Conservation (phyloP, 805 yeast genomes). For the Zygosaccharomyces pseudorouxii region DNA sequence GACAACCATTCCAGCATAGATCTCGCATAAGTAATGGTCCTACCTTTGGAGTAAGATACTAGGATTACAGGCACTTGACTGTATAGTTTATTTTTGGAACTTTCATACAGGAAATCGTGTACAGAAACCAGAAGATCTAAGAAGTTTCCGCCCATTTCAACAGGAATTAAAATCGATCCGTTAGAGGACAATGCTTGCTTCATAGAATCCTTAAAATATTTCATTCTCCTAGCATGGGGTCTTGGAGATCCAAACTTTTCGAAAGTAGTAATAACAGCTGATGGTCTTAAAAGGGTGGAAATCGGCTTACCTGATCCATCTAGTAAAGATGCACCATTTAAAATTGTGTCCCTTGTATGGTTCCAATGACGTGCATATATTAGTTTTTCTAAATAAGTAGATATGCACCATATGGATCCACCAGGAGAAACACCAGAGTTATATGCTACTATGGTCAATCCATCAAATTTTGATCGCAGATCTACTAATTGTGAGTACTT, state of each 20-base stretch:
- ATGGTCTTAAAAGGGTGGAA: constrained; percentile 67
- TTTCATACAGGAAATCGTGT: constrained; percentile 54
- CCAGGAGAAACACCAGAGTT: constrained; percentile 93
- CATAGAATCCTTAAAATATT: constrained; percentile 61
- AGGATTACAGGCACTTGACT: constrained; percentile 63
- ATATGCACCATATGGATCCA: constrained; percentile 83
- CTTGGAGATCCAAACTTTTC: constrained; percentile 54
- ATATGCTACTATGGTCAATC: constrained; percentile 67
- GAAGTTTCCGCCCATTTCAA: constrained; percentile 73
- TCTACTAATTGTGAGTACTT: constrained; percentile 76
- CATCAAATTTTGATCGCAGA: constrained; percentile 55
- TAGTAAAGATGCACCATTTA: constrained; percentile 64
- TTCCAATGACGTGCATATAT: constrained; percentile 92
- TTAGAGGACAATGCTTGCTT: constrained; percentile 37
- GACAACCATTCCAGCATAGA: constrained; percentile 97
- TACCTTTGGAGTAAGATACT: constrained; percentile 73
- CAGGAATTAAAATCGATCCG: constrained; percentile 79
- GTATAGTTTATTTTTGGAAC: constrained; percentile 33
- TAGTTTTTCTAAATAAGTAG: constrained; percentile 70
- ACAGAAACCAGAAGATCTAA: constrained; percentile 71
- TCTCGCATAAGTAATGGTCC: constrained; percentile 73
- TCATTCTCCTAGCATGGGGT: constrained; percentile 60
- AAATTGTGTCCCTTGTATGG: constrained; percentile 81
- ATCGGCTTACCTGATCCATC: constrained; percentile 56
- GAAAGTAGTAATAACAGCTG: constrained; percentile 69